These are phyloP conservation scores for Solanum raphanifolium DNA, from an alignment of 257 asterid species.

Conservation along the genomic window DNA sequence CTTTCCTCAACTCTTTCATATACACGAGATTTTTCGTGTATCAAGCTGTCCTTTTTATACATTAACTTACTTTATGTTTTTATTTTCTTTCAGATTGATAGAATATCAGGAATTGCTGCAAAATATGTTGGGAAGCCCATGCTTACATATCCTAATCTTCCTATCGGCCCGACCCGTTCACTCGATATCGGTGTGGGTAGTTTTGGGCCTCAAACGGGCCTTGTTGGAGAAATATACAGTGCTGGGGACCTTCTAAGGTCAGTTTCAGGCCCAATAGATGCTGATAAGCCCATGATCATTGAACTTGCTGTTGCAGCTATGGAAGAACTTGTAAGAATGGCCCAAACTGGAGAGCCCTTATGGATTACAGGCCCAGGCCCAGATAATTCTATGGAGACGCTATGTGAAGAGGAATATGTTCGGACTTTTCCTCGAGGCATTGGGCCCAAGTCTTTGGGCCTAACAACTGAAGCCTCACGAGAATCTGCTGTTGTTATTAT, in stretches of 20 bases:
- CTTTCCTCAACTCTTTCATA: not conserved
- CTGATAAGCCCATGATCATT: constrained; percentile 57
- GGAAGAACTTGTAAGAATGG: constrained; percentile 62
- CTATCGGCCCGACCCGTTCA: constrained; percentile 30
- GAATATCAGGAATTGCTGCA: constrained; percentile 73
- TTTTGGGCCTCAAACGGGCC: constrained; percentile 35
- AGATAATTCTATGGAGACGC: constrained; percentile 21
- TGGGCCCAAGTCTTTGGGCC: constrained; percentile 76
- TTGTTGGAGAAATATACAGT: constrained; percentile 38
- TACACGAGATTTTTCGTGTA: not conserved
- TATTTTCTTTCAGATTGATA: constrained; percentile 34
- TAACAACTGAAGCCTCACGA: constrained; percentile 80
- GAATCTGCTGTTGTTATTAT: constrained; percentile 86
- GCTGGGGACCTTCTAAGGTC: constrained; percentile 49
- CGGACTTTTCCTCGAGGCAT: constrained; percentile 82
- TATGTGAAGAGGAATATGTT: constrained; percentile 66
- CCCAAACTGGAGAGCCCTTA: constrained; percentile 55
- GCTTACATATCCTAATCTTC: constrained; percentile 43
- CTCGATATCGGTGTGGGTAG: constrained; percentile 49
- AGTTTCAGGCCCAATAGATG: constrained; percentile 49
- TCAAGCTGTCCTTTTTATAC: not conserved
- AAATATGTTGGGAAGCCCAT: constrained; percentile 63
- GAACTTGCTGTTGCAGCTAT: constrained; percentile 81
- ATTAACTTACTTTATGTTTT: not conserved
- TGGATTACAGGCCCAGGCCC: constrained; percentile 32